A percentile compares a stretch with the other conserved stretches of the same genome.
These are phyloP conservation scores for Pseudotsuga menziesii DNA, from an alignment of 75 land plant species.

Conservation along the genomic window DNA sequence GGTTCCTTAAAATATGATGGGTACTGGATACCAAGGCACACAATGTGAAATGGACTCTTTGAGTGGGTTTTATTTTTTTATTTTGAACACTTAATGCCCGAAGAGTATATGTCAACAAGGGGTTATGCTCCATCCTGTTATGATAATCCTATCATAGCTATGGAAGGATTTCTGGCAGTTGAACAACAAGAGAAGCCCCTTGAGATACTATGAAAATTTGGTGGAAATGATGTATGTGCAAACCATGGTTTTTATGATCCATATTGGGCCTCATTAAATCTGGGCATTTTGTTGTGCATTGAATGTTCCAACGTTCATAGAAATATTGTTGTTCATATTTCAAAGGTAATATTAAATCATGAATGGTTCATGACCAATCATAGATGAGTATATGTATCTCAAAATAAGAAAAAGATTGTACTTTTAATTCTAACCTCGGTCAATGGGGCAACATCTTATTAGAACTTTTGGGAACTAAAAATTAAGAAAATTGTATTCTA, in stretches of 20 bases:
- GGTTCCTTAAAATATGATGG: slow-evolving; percentile 15
- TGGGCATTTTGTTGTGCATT: slow-evolving; percentile 86
- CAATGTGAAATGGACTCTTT: slow-evolving; percentile 23
- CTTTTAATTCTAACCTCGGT: not conserved
- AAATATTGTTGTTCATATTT: slow-evolving; percentile 95
- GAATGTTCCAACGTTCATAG: slow-evolving; percentile 96
- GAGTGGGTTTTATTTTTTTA: slow-evolving; percentile 25
- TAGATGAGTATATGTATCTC: not conserved
- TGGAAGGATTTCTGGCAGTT: not conserved
- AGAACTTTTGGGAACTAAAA: not conserved
- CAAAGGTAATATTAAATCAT: slow-evolving; percentile 64
- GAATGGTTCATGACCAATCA: not conserved
- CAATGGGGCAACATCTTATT: not conserved
- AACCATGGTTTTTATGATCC: slow-evolving; percentile 89
- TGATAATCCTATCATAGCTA: not conserved
- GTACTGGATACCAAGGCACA: slow-evolving; percentile 17
- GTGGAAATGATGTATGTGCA: slow-evolving; percentile 91
- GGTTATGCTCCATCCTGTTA: not conserved
- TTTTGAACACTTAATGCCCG: slow-evolving; percentile 13
- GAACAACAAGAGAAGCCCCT: slow-evolving; percentile 32
- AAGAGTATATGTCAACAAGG: slow-evolving; percentile 15
- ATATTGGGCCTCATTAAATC: slow-evolving; percentile 96
- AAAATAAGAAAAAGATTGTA: not conserved
- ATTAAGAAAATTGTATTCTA: too few relatives aligned
- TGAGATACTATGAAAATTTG: slow-evolving; percentile 55